These are phyloP conservation scores for Raffaelea arxii DNA, from an alignment of 2,329 filamentous ascomycete species.

Conservation along the genomic window DNA sequence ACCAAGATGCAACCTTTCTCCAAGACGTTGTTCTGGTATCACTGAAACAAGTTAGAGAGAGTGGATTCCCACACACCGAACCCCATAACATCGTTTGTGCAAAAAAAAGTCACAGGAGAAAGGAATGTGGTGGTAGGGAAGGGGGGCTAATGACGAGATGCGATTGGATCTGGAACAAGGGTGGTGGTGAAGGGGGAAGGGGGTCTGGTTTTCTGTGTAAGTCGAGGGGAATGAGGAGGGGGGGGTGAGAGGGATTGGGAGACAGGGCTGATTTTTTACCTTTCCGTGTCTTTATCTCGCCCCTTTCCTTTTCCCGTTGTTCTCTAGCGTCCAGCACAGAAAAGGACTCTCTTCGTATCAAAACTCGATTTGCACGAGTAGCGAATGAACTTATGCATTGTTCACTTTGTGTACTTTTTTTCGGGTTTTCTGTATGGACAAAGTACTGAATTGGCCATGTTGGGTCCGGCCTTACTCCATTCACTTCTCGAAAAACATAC, in stretches of 20 bases:
- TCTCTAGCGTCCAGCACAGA: not conserved
- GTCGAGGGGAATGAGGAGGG: not conserved
- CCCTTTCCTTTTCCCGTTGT: not conserved
- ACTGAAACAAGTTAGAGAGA: conserved; percentile 4
- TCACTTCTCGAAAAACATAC: too few relatives aligned
- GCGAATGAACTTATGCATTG: too few relatives aligned
- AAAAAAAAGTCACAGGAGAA: not conserved
- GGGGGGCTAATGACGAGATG: conserved; percentile 7
- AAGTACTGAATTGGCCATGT: too few relatives aligned
- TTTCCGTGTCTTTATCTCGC: not conserved
- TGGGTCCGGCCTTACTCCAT: too few relatives aligned
- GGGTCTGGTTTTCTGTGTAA: too few relatives aligned
- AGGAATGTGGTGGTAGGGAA: not conserved
- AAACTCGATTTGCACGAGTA: too few relatives aligned
- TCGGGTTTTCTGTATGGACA: too few relatives aligned
- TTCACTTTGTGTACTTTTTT: too few relatives aligned
- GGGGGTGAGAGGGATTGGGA: not conserved
- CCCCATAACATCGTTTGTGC: not conserved
- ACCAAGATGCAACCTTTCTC: conserved; percentile 3
- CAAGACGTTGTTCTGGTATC: not conserved
- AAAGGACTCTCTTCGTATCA: too few relatives aligned
- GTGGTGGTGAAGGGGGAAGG: not conserved
- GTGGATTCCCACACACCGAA: conserved; percentile 6
- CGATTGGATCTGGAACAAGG: not conserved
- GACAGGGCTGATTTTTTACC: not conserved